Conservation (phyloP, 495 filamentous ascomycete genomes). For the Aspergillus biplanus region DNA sequence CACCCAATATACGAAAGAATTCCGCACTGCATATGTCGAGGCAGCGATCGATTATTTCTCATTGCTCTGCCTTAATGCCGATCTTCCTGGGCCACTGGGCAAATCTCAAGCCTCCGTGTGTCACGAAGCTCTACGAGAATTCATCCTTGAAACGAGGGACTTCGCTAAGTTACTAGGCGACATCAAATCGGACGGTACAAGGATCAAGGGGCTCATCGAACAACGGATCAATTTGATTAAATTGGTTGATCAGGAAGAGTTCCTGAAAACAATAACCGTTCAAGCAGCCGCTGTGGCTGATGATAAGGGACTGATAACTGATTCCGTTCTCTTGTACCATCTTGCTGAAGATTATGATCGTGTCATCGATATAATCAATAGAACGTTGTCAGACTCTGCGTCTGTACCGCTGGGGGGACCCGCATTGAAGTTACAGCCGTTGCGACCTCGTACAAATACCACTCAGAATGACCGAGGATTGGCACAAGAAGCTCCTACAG, state of each 20-base stretch:
- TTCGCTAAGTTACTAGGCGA: slow-evolving; percentile 94
- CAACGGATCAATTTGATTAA: slow-evolving; percentile 84
- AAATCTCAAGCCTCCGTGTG: slow-evolving; percentile 79
- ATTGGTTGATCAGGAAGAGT: slow-evolving; percentile 75
- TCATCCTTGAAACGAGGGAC: slow-evolving; percentile 90
- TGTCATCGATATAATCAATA: slow-evolving; percentile 85
- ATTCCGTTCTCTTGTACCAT: slow-evolving; percentile 93
- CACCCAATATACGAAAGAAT: slow-evolving; percentile 93
- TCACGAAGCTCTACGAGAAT: slow-evolving; percentile 92
- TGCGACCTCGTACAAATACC: slow-evolving; percentile 61
- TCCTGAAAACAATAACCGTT: slow-evolving; percentile 81
- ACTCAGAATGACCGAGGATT: slow-evolving; percentile 27
- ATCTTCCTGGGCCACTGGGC: slow-evolving; percentile 73
- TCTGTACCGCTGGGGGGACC: slow-evolving; percentile 79
- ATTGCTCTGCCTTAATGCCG: slow-evolving; percentile 89
- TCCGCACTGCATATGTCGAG: slow-evolving; percentile 83
- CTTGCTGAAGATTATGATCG: slow-evolving; percentile 92
- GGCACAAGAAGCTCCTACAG: slow-evolving; percentile 24
- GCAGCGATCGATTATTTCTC: slow-evolving; percentile 92
- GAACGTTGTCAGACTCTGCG: slow-evolving; percentile 85
- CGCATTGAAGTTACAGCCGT: slow-evolving; percentile 71
- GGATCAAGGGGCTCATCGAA: slow-evolving; percentile 85
- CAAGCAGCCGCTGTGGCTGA: slow-evolving; percentile 91
- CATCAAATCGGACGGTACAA: slow-evolving; percentile 76
- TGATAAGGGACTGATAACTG: slow-evolving; percentile 87